Conservation (phyloP, 805 yeast genomes). For the Spathaspora arborariae region DNA sequence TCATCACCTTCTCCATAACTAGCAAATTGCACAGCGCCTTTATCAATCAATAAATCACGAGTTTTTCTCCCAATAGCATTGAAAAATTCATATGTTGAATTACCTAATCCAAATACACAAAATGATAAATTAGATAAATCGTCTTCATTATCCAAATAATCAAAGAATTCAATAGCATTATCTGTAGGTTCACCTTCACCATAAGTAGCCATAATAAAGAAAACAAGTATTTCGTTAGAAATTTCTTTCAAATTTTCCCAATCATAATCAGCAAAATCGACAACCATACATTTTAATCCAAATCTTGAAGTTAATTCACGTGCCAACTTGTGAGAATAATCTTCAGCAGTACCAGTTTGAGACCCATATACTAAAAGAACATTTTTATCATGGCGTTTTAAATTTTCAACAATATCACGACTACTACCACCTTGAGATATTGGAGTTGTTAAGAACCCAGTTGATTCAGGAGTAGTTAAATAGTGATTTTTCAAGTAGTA, state of each 20-base stretch:
- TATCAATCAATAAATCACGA: slow-evolving; percentile 44
- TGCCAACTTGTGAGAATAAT: slow-evolving; percentile 85
- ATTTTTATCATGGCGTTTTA: slow-evolving; percentile 63
- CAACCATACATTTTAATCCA: slow-evolving; percentile 78
- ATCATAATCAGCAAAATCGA: slow-evolving; percentile 86
- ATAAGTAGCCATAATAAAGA: slow-evolving; percentile 83
- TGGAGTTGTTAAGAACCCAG: slow-evolving; percentile 5
- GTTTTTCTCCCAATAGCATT: slow-evolving; percentile 75
- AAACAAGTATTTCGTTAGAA: slow-evolving; percentile 53
- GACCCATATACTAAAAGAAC: slow-evolving; percentile 85
- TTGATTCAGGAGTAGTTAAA: slow-evolving; percentile 21
- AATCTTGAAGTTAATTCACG: slow-evolving; percentile 83
- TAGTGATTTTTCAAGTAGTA: slow-evolving; percentile 63
- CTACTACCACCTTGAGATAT: slow-evolving; percentile 2
- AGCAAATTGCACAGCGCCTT: slow-evolving; percentile 74
- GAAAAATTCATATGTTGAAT: slow-evolving; percentile 88
- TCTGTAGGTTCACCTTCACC: slow-evolving; percentile 99
- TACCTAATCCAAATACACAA: slow-evolving; percentile 89
- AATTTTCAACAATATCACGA: slow-evolving; percentile 42
- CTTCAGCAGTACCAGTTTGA: slow-evolving; percentile 99
- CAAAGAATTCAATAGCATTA: slow-evolving; percentile 78
- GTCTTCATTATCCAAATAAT: slow-evolving; percentile 55
- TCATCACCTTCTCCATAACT: slow-evolving; percentile 92
- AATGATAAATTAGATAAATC: slow-evolving; percentile 57
- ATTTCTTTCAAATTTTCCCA: slow-evolving; percentile 70